Base-by-base conservation (phyloP, 108 stramenopile genomes). In the Skeletonema menzelii region DNA sequence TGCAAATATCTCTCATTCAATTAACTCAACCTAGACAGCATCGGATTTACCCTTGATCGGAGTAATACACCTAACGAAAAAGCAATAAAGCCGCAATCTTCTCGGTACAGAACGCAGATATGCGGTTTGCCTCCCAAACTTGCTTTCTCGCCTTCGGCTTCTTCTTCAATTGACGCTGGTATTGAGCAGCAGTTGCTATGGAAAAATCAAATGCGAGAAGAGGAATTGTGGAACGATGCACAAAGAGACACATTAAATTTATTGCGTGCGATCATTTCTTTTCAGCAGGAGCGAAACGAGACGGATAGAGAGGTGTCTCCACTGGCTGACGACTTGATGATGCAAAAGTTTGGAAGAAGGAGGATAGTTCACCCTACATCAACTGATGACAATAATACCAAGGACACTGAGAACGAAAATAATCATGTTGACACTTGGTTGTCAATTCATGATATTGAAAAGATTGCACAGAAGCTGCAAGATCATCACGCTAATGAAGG, bases 71-170 rank as follows among this genome's bases (percentile, higher is more conserved):
- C n/a, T n/a, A n/a, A n/a, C n/a, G n/a, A n/a, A n/a, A n/a, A n/a
- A 53, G 22, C 0, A 22, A 22, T 53, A 22, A 42, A 42, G 15
- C n/a, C 42, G 49, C 55, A 53, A 24, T 27, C 67, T 19, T 31
- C 53, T 30, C 49, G 57, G 7, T 22, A 34, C n/a, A 26, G 67
- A 55, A 67, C 14, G 56, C 17, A 34, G 19, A 19, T 19, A 56
- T 67, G 67, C 31, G 32, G 55, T 7, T 15, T 67, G 31, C 55
- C 67, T 56, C 55, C 67, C 0, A 28, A 56, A 3, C n/a, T 56
- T 55, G 53, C 67, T 12, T 67, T 67, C 34, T 38, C 67, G n/a
- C 67, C 67, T 17, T 24, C 30, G 3, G 5, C 56, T n/a, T 2
- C 53, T 8, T 42, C 42, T 24, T 10, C 17, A 24, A 20, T 12